Conservation (phyloP, 163 green algal genomes). For the Scenedesmus sp. region DNA sequence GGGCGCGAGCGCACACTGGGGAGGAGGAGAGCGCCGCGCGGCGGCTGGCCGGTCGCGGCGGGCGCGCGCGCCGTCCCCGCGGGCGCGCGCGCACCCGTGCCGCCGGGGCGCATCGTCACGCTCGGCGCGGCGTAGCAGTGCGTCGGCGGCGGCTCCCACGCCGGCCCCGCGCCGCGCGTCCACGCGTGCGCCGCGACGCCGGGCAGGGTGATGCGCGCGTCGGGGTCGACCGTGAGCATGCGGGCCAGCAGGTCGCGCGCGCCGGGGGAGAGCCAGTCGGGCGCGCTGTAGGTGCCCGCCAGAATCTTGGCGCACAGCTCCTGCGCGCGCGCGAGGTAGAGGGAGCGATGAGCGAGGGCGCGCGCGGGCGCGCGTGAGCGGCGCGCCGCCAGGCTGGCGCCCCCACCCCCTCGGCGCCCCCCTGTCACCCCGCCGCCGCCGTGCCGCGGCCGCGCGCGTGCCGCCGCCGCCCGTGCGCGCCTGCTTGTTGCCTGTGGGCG, state of each 20-base stretch:
- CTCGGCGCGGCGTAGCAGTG: no score
- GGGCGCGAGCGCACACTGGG: no score
- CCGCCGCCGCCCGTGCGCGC: conserved; percentile 41
- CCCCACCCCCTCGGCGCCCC: no score
- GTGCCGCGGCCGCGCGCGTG: not conserved
- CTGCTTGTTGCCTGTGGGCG: conserved; percentile 72
- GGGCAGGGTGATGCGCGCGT: conserved; percentile 75
- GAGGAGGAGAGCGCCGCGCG: no score
- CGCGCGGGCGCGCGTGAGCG: no score
- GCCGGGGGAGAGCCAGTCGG: conserved; percentile 66
- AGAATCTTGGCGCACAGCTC: conserved; percentile 90
- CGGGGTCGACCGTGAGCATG: conserved; percentile 88
- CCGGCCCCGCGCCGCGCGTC: conserved; percentile 7
- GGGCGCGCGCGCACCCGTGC: no score
- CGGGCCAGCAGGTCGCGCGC: conserved; percentile 75
- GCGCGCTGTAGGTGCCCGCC: conserved; percentile 73
- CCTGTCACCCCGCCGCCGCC: no score
- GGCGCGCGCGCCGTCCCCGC: no score
- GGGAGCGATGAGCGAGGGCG: no score
- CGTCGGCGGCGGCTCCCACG: conserved; percentile 23
- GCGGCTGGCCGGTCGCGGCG: no score
- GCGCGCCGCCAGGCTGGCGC: no score
- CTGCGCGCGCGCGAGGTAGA: conserved; percentile 62
- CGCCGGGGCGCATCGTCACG: no score
- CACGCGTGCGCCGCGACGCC: conserved; percentile 50